phyloP scores from a whole-genome alignment of 805 yeast species.

The Schwanniomyces vanrijiae region DNA sequence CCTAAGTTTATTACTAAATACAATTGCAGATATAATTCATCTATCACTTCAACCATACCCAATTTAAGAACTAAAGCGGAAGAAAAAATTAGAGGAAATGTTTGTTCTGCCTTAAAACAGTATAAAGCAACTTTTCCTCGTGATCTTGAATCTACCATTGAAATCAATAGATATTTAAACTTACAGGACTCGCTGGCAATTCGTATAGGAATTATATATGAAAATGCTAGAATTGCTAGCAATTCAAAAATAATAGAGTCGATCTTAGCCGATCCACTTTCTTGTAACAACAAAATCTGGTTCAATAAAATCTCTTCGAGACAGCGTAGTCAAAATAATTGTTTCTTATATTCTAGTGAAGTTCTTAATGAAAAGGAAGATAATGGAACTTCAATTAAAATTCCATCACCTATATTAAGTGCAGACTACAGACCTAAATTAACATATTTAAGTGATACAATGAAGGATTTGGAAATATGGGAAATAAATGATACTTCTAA shows the following conservation, averaged over 20 bases:
- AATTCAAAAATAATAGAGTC: constrained; percentile 34
- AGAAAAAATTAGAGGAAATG: background rate
- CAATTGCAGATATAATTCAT: background rate
- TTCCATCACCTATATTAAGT: constrained; percentile 32
- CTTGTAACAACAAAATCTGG: constrained; percentile 32
- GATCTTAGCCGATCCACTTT: constrained; percentile 41
- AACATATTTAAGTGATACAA: constrained; percentile 8
- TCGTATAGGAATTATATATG: constrained; percentile 35
- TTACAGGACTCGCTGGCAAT: constrained; percentile 12
- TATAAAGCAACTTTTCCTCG: constrained; percentile 20
- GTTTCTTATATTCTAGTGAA: constrained; percentile 15
- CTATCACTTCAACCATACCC: background rate
- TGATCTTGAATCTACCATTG: constrained; percentile 15
- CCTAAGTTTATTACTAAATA: background rate
- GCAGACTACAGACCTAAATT: constrained; percentile 21
- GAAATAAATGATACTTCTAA: constrained; percentile 19
- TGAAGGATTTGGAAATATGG: constrained; percentile 16
- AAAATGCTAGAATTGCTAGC: constrained; percentile 15
- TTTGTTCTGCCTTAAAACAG: background rate
- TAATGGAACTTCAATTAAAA: constrained; percentile 9
- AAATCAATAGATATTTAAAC: constrained; percentile 4
- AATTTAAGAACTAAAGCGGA: background rate
- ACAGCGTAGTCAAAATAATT: constrained; percentile 15
- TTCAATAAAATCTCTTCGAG: constrained; percentile 24
- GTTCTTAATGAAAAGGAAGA: constrained; percentile 5